Evolutionary conservation across 352 stramenopile genomes (phyloP).

Genomic region (Phytophthora nicotianae): DNA sequence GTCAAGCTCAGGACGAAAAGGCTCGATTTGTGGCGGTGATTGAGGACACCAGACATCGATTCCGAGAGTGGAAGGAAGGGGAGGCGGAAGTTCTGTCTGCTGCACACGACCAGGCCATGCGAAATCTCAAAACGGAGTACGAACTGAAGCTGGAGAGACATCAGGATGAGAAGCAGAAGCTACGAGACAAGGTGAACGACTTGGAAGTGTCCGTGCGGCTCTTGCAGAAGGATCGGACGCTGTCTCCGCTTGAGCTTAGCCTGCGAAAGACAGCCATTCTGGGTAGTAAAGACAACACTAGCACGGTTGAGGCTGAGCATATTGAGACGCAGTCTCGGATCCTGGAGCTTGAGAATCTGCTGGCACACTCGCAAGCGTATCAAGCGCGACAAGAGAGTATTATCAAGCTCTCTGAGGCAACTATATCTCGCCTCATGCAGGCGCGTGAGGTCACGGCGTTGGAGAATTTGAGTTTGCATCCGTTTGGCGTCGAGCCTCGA

Average conservation of each 20-base stretch:
- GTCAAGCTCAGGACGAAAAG: conserved; percentile 62
- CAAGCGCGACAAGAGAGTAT: conserved; percentile 66
- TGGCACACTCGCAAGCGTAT: conserved; percentile 64
- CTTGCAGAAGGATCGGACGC: conserved; percentile 62
- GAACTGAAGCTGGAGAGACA: conserved; percentile 70
- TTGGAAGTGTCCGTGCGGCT: conserved; percentile 68
- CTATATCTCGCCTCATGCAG: conserved; percentile 68
- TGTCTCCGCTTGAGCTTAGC: conserved; percentile 70
- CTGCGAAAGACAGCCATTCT: conserved; percentile 68
- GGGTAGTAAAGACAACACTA: conserved; percentile 46
- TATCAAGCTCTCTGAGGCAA: conserved; percentile 66
- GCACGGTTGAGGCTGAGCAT: conserved; percentile 52
- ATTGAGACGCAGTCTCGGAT: conserved; percentile 62
- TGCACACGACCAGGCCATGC: conserved; percentile 53
- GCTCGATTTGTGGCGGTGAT: conserved; percentile 57
- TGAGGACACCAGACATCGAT: conserved; percentile 56
- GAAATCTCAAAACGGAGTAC: conserved; percentile 62
- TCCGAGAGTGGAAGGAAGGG: conserved; percentile 71
- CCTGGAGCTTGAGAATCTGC: conserved; percentile 58
- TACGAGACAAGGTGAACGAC: conserved; percentile 77
- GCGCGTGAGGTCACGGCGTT: conserved; percentile 52
- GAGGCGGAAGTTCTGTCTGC: conserved; percentile 43
- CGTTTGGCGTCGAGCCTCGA: conserved; percentile 24
- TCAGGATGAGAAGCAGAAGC: conserved; percentile 76
- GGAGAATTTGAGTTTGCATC: conserved; percentile 48